Percentiles rank a stretch among this genome's conserved stretches.
phyloP scores from a whole-genome alignment of 129 eudicot species.

The Flaveria bidentis region DNA sequence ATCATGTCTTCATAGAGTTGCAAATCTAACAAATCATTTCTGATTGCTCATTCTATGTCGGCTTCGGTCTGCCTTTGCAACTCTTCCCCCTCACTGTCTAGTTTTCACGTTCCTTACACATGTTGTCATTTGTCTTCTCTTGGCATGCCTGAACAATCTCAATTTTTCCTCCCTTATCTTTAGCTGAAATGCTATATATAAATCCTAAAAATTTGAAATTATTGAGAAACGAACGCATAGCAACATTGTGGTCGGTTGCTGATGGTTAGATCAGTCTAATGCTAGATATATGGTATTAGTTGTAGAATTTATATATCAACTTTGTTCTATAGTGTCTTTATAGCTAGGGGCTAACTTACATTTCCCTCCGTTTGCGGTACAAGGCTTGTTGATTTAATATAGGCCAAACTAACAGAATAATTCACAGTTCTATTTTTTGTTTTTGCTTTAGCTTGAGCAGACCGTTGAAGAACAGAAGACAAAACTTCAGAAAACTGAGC shows the following conservation, averaged over 20 bases:
- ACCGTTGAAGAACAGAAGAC: slow-evolving; percentile 62
- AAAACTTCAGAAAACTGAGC: slow-evolving; percentile 62
- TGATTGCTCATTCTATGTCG: too few relatives aligned
- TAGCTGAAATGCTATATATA: neutral
- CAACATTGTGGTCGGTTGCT: neutral
- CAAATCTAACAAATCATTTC: too few relatives aligned
- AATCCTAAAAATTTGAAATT: neutral
- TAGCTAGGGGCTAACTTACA: neutral
- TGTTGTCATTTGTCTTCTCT: too few relatives aligned
- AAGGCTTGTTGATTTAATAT: neutral
- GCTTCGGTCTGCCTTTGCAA: too few relatives aligned
- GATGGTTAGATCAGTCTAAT: slow-evolving; percentile 13
- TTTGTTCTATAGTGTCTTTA: neutral
- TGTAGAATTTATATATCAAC: slow-evolving; percentile 14
- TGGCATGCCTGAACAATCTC: too few relatives aligned
- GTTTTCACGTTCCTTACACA: too few relatives aligned
- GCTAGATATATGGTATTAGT: neutral
- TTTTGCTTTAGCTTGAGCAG: slow-evolving; percentile 54
- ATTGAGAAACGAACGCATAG: slow-evolving; percentile 17
- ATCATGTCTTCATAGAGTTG: too few relatives aligned
- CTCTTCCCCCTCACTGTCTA: too few relatives aligned
- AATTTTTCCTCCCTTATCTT: too few relatives aligned
- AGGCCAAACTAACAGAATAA: neutral
- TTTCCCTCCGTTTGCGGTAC: neutral
- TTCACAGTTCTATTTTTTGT: neutral